Base-by-base conservation (phyloP, 1,139 yeast genomes). In the Blastobotrys ciferrii region DNA sequence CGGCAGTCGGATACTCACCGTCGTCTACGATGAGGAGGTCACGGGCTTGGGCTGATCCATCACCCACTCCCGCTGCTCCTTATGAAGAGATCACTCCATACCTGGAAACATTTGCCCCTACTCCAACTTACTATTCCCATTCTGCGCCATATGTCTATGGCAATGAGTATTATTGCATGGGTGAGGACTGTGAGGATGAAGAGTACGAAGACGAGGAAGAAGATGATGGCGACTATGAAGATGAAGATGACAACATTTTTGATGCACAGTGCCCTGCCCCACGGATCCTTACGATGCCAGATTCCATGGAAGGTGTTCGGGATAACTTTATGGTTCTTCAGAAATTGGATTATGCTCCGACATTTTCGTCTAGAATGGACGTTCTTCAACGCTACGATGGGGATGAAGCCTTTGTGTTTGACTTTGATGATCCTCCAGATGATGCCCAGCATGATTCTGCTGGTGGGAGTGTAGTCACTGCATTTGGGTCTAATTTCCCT, bases 401-500 rank as follows among this genome's bases (percentile, higher is more conserved):
- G 13, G 44, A 47, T 25, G 30, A 20, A 3, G 58, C 58, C 31
- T 58, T 59, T 46, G 52, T 50, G 32, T 59, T 57, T 46, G 60
- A 59, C 31, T 59, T 56, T 48, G 43, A 35, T 35, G 40, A 49
- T 31, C 59, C 63, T 32, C 59, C 63, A 2, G 25, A 44, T 1
- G 48, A 42, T 18, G 54, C 62, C 15, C 25, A 31, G 30, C 37
- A 46, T 14, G 50, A 49, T 20, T 23, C 19, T 18, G 51, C 47
- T 7, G 57, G 56, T 33, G 63, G 62, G 4, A 45, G 42, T 17
- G 49, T 57, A 7, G 53, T 56, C 11, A 32, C 52, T n/a, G 60
- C 61, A 1, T 49, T 50, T 28, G 57, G 60, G 11, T 47, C 45
- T 5, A 47, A 52, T 17, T 59, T 59, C 46, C 61, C 63, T 4